These are phyloP conservation scores for Adiantum capillusveneris DNA, from an alignment of 75 land plant species.

Conservation along the genomic window DNA sequence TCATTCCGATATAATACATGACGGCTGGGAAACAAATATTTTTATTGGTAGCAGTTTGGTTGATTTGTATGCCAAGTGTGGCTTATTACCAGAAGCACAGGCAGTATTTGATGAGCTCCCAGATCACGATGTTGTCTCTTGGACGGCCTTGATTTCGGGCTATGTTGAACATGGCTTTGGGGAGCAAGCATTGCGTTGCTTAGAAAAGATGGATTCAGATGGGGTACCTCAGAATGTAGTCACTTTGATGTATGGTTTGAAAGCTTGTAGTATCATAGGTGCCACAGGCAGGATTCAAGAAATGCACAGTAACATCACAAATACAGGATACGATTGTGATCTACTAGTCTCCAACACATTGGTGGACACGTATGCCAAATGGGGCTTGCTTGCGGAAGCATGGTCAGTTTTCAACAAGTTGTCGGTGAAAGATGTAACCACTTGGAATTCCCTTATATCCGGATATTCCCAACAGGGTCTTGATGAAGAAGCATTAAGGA, in stretches of 20 bases:
- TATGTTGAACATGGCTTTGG: slow-evolving; percentile 4
- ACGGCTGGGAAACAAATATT: slow-evolving; percentile 34
- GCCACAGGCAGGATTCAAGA: not conserved
- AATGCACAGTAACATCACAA: not conserved
- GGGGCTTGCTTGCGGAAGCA: not conserved
- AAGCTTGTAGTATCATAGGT: slow-evolving; percentile 1
- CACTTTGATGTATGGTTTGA: not conserved
- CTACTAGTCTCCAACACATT: not conserved
- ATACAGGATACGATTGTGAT: not conserved
- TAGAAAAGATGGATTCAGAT: not conserved
- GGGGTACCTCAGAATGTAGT: not conserved
- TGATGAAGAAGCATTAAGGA: slow-evolving; percentile 7
- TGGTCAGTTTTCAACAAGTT: not conserved
- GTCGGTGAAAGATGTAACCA: slow-evolving; percentile 6
- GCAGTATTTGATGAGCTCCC: slow-evolving; percentile 26
- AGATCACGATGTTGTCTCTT: slow-evolving; percentile 1
- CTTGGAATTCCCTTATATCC: slow-evolving; percentile 10
- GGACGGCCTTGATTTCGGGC: slow-evolving; percentile 9
- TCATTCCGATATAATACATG: slow-evolving; percentile 40
- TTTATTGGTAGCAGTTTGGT: slow-evolving; percentile 51
- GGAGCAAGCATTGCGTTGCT: not conserved
- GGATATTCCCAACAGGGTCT: slow-evolving; percentile 12
- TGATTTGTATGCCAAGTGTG: slow-evolving; percentile 62
- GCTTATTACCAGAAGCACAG: slow-evolving; percentile 33
- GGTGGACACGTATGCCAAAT: slow-evolving; percentile 6